Percentiles rank a stretch among this genome's conserved stretches.
Conservation (phyloP, 495 filamentous ascomycete species). For the Talaromyces borbonicus region DNA sequence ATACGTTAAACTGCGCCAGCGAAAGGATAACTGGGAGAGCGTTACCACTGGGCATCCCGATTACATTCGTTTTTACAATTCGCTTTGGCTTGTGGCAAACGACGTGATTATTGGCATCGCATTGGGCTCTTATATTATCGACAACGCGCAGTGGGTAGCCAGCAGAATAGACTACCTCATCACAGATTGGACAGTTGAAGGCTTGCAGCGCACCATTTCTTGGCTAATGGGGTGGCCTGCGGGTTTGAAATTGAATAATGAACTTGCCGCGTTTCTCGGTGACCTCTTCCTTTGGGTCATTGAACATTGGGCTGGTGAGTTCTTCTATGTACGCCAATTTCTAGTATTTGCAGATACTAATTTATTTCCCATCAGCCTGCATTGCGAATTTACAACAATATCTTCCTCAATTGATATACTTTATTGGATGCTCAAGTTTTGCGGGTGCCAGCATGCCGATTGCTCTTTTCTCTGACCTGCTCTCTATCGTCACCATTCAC, state of each 20-base stretch:
- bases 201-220: conserved; percentile 76
- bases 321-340: not conserved
- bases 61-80: conserved; percentile 99
- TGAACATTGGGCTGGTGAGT: conserved; percentile 81
- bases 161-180: conserved; percentile 71
- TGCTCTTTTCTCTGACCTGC: conserved; percentile 86
- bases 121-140: conserved; percentile 91
- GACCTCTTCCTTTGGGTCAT: conserved; percentile 97
- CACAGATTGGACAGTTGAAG: conserved; percentile 76
- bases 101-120: conserved; percentile 98
- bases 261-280: conserved; percentile 86
- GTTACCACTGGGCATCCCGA: conserved; percentile 92
- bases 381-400: conserved; percentile 66
- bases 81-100: conserved; percentile 96
- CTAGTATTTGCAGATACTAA: not conserved
- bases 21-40: conserved; percentile 91
- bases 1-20: conserved; percentile 77
- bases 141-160: conserved; percentile 81
- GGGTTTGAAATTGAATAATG: conserved; percentile 93
- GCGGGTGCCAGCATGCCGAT: conserved; percentile 96
- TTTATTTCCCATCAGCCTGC: conserved; percentile 42
- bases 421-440: conserved; percentile 91
- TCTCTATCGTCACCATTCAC: conserved; percentile 86
- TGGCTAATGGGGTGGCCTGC: conserved; percentile 98
- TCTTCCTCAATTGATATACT: conserved; percentile 78